phyloP scores from a whole-genome alignment of 2,329 filamentous ascomycete species.

The Epichloe sp. region DNA sequence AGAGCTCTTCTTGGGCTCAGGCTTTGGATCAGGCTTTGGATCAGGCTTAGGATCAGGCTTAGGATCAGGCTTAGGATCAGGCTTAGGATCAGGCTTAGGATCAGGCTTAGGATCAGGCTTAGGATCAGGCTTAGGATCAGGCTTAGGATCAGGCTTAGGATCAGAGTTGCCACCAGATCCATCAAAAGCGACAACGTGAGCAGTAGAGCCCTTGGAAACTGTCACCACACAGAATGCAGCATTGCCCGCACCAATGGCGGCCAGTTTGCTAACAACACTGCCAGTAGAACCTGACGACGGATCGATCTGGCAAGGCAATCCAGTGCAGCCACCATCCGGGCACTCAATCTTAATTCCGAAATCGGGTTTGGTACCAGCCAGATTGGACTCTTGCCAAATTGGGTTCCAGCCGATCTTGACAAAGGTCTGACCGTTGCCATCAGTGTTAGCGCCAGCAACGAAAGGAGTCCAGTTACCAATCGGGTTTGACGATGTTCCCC shows the following conservation, averaged over 20 bases:
- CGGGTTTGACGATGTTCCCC: constrained; percentile 50
- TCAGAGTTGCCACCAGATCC: constrained; percentile 24
- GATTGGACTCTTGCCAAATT: constrained; percentile 46
- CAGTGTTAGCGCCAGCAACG: constrained; percentile 63
- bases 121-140: not conserved
- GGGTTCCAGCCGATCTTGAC: constrained; percentile 71
- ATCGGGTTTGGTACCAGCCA: constrained; percentile 44
- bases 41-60: constrained; percentile 11
- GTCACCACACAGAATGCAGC: constrained; percentile 67
- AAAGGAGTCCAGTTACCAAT: constrained; percentile 68
- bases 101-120: too few species aligned
- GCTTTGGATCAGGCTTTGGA: constrained; percentile 5
- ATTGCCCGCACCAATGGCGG: constrained; percentile 50
- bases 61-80: constrained; percentile 9
- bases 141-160: constrained; percentile 11
- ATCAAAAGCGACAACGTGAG: constrained; percentile 52
- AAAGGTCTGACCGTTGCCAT: constrained; percentile 50
- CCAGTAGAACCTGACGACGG: constrained; percentile 40
- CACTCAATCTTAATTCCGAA: constrained; percentile 63
- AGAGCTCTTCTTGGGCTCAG: constrained; percentile 3
- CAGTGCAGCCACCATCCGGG: constrained; percentile 50
- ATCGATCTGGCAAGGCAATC: constrained; percentile 62
- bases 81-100: constrained; percentile 11
- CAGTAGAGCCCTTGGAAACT: constrained; percentile 50
- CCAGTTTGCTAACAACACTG: constrained; percentile 41